Conservation (phyloP, 176 grass and related monocot species). For the Cenchrus purpureus region DNA sequence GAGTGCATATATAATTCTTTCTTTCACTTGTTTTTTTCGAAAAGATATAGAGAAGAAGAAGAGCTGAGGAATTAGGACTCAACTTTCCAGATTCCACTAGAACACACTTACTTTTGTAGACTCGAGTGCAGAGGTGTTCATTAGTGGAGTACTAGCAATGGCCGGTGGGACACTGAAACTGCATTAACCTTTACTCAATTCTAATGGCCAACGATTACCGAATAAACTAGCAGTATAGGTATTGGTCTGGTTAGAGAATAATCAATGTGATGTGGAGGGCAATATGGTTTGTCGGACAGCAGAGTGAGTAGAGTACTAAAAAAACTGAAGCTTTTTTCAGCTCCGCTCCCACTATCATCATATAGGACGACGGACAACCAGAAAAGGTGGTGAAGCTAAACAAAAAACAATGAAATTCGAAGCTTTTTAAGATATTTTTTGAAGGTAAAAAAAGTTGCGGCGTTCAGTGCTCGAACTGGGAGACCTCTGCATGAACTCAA, state of each 20-base stretch:
- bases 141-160: not conserved
- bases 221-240: constrained; percentile 14
- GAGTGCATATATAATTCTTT: not conserved
- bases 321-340: not conserved
- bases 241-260: constrained; percentile 9
- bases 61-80: not conserved
- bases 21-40: not conserved
- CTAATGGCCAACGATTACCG: not conserved
- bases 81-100: constrained; percentile 23
- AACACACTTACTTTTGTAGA: not conserved
- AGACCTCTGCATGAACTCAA: not conserved
- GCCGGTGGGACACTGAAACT: not conserved
- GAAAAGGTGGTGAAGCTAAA: not conserved
- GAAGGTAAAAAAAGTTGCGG: not conserved
- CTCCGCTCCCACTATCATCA: not conserved
- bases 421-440: not conserved
- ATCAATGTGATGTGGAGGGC: constrained; percentile 36
- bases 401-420: not conserved
- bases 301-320: not conserved
- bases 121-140: not conserved
- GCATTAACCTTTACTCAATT: constrained; percentile 14
- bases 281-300: constrained; percentile 17
- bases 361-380: not conserved
- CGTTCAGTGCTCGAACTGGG: not conserved
- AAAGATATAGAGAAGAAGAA: not conserved